phyloP scores from a whole-genome alignment of 2,329 filamentous ascomycete genomes.

The Ophiostoma montium region DNA sequence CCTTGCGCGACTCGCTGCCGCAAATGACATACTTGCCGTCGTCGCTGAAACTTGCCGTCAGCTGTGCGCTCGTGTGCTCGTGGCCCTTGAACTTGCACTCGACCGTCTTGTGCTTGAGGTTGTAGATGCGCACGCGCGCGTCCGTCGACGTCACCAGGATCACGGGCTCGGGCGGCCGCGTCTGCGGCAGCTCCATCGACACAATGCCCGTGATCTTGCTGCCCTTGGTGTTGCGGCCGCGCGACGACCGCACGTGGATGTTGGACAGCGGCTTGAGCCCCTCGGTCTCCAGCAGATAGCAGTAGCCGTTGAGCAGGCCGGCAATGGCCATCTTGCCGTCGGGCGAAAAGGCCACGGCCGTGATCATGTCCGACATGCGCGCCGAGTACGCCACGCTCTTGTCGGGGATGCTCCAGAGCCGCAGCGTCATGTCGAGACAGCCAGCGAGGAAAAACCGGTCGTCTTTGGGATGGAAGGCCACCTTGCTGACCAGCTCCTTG shows the following conservation, averaged over 20 bases:
- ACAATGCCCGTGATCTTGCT: slow-evolving; percentile 96
- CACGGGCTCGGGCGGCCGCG: slow-evolving; percentile 44
- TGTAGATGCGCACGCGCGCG: slow-evolving; percentile 81
- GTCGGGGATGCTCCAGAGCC: slow-evolving; percentile 94
- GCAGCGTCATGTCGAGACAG: slow-evolving; percentile 73
- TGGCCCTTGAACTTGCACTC: slow-evolving; percentile 87
- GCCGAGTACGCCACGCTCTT: slow-evolving; percentile 78
- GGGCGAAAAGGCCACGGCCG: slow-evolving; percentile 83
- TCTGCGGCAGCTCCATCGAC: slow-evolving; percentile 22
- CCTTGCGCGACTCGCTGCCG: slow-evolving; percentile 80
- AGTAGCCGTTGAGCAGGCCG: slow-evolving; percentile 71
- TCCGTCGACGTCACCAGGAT: slow-evolving; percentile 90
- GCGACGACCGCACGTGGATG: slow-evolving; percentile 82
- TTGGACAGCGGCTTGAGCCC: slow-evolving; percentile 72
- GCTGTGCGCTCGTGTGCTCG: slow-evolving; percentile 80
- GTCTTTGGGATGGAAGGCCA: slow-evolving; percentile 86
- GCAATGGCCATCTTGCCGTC: slow-evolving; percentile 85
- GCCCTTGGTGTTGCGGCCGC: slow-evolving; percentile 86
- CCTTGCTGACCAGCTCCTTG: slow-evolving; percentile 86
- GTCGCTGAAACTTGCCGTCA: slow-evolving; percentile 77
- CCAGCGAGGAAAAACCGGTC: slow-evolving; percentile 95
- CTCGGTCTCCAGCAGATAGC: slow-evolving; percentile 86
- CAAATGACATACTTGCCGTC: slow-evolving; percentile 78
- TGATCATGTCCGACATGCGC: slow-evolving; percentile 74
- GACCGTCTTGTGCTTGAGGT: slow-evolving; percentile 66